Evolutionary conservation across 169 alveolate genomes (phyloP).

Genomic region (Plasmodium fragile): DNA sequence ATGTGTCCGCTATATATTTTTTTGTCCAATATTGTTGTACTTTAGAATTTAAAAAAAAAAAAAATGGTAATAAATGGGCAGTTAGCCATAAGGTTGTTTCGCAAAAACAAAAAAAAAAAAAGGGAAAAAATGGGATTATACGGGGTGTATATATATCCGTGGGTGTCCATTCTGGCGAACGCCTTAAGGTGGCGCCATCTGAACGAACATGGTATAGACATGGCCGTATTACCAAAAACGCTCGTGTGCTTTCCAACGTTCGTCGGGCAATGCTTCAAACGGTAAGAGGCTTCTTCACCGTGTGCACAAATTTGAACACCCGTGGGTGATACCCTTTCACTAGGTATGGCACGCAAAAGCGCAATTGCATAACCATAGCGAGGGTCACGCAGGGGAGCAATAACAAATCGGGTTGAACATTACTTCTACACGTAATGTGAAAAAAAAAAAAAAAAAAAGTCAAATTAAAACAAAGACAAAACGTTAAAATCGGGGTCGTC

Average conservation of each 20-base stretch:
- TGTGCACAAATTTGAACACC: not conserved
- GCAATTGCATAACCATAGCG: not conserved
- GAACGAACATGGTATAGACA: not conserved
- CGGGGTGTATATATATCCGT: not conserved
- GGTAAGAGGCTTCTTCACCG: not conserved
- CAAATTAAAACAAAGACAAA: constrained; percentile 37
- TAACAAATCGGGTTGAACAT: not conserved
- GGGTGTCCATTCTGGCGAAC: not conserved
- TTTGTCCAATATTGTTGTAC: not conserved
- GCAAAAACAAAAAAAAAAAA: not conserved
- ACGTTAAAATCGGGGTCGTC: constrained; percentile 46
- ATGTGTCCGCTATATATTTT: not conserved
- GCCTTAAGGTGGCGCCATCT: not conserved
- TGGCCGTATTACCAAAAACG: not conserved
- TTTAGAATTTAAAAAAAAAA: not conserved
- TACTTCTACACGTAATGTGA: not conserved
- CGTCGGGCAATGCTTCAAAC: not conserved
- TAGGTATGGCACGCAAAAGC: not conserved
- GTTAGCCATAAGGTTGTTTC: not conserved
- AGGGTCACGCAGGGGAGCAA: not conserved
- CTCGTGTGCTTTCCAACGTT: not conserved
- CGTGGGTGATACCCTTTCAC: not conserved
- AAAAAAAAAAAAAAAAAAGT: not conserved
- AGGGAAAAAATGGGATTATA: not conserved
- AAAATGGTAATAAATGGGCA: not conserved